Evolutionary conservation across 2,329 filamentous ascomycete species (phyloP), one percentile per base, ranked within the genome.

Genomic region (Aspergillus oerlinghausenensis): DNA sequence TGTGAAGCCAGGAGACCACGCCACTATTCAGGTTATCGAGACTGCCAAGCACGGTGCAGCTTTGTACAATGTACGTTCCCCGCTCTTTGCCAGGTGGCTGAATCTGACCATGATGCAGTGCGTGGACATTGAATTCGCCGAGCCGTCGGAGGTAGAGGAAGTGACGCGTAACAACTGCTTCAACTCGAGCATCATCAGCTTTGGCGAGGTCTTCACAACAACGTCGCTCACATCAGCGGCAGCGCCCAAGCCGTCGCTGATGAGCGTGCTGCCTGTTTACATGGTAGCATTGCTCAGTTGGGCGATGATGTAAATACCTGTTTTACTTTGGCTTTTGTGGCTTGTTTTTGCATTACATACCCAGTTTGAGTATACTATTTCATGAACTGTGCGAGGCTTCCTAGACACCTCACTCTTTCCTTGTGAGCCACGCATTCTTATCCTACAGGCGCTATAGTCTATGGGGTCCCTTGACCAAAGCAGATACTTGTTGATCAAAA

Each of bases 41-140:
- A 76, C 85, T 7, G 92, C 92, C 14, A 79, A 90, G 58, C 92
- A 96, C 69, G 92, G 92, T 3, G 92, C 90, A 1, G 82, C 89
- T 4, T 74, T 97, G 42, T 96, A 88, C 70, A 92, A 89, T 59
- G 89, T 92, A 79, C 64, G 87, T 77, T 49, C 19, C 35, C 19
- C 7, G 32, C 50, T 48, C 51, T 21, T 49, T 49, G n/a, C 29
- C 19, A 14, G 17, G 4, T 47, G 23, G 10, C 43, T 26, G 43
- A 50, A 57, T 49, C 28, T 57, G 55, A 47, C 49, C n/a, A 3
- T 3, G 26, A 35, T 51, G 14, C 57, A 96, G 91, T 97, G 94
- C 71, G 92, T 95, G 65, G 93, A 97, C 70, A 95, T 97, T 67
- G 93, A 88, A 49, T 95, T 97, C 66, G 90, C 88, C 50, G 89